phyloP scores from a whole-genome alignment of 2,329 filamentous ascomycete species.

The Verticillium nubilum region DNA sequence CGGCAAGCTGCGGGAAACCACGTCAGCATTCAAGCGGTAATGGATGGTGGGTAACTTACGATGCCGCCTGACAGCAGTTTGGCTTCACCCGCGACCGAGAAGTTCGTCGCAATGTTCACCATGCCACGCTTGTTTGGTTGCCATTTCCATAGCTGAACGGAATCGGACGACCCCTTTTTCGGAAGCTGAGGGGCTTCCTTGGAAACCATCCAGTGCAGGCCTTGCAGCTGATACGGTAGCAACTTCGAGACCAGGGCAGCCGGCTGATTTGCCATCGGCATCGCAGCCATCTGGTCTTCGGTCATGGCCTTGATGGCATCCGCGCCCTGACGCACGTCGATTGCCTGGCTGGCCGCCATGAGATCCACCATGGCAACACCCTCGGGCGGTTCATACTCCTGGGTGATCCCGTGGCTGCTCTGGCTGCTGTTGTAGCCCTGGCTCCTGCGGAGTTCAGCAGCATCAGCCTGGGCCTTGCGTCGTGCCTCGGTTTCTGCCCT shows the following conservation, averaged over 20 bases:
- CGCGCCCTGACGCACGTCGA: conserved; percentile 60
- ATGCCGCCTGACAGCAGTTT: conserved; percentile 73
- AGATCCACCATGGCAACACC: conserved; percentile 52
- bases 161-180: conserved; percentile 46
- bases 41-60: conserved; percentile 37
- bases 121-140: conserved; percentile 35
- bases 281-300: conserved; percentile 62
- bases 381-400: neutral
- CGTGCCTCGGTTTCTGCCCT: conserved; percentile 47
- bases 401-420: no score
- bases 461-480: conserved; percentile 24
- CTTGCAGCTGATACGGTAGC: conserved; percentile 74
- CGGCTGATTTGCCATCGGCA: conserved; percentile 71
- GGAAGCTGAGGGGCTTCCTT: conserved; percentile 70
- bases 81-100: conserved; percentile 52
- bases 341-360: conserved; percentile 58
- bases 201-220: conserved; percentile 73
- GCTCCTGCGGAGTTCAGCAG: no score
- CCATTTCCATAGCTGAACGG: conserved; percentile 73
- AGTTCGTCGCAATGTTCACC: conserved; percentile 68
- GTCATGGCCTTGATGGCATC: conserved; percentile 65
- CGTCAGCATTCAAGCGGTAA: neutral
- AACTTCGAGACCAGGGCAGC: conserved; percentile 57
- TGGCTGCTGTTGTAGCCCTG: conserved; percentile 21
- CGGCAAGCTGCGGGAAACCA: conserved; percentile 38